Base-by-base conservation (phyloP, 805 yeast genomes). In the Ogataea angusta region DNA sequence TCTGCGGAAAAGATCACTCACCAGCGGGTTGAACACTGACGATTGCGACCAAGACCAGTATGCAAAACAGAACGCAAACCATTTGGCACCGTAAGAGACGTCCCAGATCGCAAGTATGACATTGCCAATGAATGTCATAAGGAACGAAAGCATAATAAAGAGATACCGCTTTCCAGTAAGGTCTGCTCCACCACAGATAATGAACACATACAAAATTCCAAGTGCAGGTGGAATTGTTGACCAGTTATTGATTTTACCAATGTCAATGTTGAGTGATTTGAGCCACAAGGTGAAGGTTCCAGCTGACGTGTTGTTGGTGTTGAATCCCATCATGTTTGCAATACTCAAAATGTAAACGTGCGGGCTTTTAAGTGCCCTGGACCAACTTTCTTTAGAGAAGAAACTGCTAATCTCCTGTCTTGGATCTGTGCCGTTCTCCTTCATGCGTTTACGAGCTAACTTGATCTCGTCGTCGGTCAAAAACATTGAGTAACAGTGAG, bases 211-310 rank as follows among this genome's bases (percentile, higher is more conserved):
- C 2, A 73, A 54, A 27, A 80, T 67, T 6, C 85, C 85, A 21
- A 80, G 56, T 10, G 76, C 81, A 2, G 85, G 83, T 0, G 85
- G 77, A 13, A 76, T 48, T 3, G 80, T 69, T 10, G 80, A 65
- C 34, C 75, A 60, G 42, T 77, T 66, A 51, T 80, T 77, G 15
- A 78, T 59, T 42, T 64, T 62, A 1, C 67, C 69, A 31, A 68
- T 62, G 0, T 70, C 53, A 52, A 69, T 78, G 25, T 64, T 62
- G 33, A 73, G 62, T 5, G 78, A 65, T 46, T 75, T 68, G 36
- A 84, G 67, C 90, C 90, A 82, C 43, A 84, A 64, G 5, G 75
- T 59, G 52, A 73, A 79, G 9, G 80, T 69, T 10, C 84, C 83
- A 34, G 77, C 68, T 14, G 72, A 65, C 2, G 76, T 72, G 45